These are phyloP conservation scores for Jaltomata sinuosa DNA, from an alignment of 257 asterid genomes.

Conservation along the genomic window DNA sequence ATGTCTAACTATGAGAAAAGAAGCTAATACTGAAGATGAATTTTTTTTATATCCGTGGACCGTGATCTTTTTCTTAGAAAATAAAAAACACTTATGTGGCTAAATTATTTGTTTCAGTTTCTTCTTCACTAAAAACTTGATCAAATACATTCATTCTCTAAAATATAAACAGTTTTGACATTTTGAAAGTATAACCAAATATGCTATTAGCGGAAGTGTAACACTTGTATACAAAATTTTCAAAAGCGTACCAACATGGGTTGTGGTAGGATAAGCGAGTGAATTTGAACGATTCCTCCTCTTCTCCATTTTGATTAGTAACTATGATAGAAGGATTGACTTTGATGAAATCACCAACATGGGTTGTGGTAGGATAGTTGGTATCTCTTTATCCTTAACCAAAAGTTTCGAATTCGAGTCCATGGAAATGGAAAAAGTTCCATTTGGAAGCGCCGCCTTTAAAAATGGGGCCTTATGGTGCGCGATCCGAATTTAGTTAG, in stretches of 20 bases:
- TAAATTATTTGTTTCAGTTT: too few relatives aligned
- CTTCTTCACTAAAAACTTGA: too few relatives aligned
- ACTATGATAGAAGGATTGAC: neutral
- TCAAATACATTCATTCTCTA: neutral
- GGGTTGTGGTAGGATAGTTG: neutral
- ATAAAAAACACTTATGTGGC: too few relatives aligned
- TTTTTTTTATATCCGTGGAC: too few relatives aligned
- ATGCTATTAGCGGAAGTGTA: too few relatives aligned
- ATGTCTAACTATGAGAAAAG: neutral
- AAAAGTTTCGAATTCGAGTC: neutral
- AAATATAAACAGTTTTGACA: too few relatives aligned
- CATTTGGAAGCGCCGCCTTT: fast-evolving
- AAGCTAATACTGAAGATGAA: neutral
- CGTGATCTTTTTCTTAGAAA: neutral
- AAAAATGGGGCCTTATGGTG: neutral
- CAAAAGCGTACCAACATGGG: too few relatives aligned
- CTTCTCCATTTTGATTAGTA: neutral
- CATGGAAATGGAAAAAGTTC: neutral
- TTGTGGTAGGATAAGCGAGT: neutral
- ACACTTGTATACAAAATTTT: too few relatives aligned
- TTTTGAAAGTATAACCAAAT: neutral
- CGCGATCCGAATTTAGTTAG: too few relatives aligned
- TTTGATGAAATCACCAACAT: neutral
- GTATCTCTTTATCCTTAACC: neutral
- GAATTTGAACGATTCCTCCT: neutral